Evolutionary conservation across 2,329 filamentous ascomycete species (phyloP), one percentile per base, ranked within the genome.

Genomic region (Cryphonectria nitschkei): DNA sequence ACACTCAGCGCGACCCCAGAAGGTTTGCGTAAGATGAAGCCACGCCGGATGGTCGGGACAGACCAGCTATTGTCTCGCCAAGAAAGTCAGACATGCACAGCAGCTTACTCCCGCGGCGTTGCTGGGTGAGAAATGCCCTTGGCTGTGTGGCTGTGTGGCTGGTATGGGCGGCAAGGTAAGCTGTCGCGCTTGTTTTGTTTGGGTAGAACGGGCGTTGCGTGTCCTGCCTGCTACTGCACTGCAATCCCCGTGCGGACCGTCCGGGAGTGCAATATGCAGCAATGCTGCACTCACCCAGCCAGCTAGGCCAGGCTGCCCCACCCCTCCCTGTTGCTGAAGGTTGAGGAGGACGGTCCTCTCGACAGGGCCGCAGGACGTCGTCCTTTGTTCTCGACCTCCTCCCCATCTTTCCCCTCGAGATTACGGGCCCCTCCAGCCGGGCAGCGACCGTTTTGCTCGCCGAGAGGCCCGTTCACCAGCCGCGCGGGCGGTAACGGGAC

Each of bases 401-500:
- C 16, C 14, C 22, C 32, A 9, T 32, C 9, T 11, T 58, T 13
- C 56, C 32, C 16, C 14, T n/a, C 16, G 58, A 16, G 54, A 58
- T 58, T 29, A 32, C 29, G 13, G 13, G 54, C 29, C 54, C 52
- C 46, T 50, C 54, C 54, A 58, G 54, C 54, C 54, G 54, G 52
- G 54, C 13, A 29, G 54, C 26, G 26, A 32, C 26, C 14, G 37
- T 63, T 14, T 34, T 61, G 43, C 56, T 60, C 65, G 26, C 41
- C 60, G 41, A 39, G 34, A 22, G 58, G 34, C 34, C 58, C 64
- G 34, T 52, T 54, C 60, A 50, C 54, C 14, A 61, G 52, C 65
- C 54, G 37, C 52, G 22, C 50, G 37, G 66, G 54, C 63, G 43
- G 62, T 64, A 16, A 65, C 70, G 67, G 70, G 50, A 56, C 34